Conservation (phyloP, 202 grass and related monocot species). For the Brachypodium distachyon region DNA sequence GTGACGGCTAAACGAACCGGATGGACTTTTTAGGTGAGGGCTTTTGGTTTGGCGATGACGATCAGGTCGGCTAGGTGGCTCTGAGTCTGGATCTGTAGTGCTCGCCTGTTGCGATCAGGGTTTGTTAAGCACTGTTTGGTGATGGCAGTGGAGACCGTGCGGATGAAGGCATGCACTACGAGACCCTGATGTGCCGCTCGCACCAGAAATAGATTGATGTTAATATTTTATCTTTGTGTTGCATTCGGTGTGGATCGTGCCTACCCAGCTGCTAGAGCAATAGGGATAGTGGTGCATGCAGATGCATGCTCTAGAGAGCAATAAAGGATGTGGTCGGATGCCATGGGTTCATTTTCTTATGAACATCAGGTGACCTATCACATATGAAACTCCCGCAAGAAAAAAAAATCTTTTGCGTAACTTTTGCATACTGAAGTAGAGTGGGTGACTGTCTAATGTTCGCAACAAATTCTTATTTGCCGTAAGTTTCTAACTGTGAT, state of each 20-base stretch:
- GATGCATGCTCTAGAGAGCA: background rate
- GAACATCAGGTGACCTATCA: background rate
- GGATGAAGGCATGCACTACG: constrained; percentile 45
- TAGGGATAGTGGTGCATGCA: background rate
- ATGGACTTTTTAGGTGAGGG: constrained; percentile 39
- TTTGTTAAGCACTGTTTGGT: constrained; percentile 40
- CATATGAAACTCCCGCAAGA: background rate
- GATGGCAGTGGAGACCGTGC: constrained; percentile 30
- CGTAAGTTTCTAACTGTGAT: background rate
- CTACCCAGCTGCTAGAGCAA: constrained; percentile 3
- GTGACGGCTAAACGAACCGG: constrained; percentile 45
- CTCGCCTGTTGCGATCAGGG: constrained; percentile 35
- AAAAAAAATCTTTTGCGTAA: background rate
- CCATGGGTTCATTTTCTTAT: background rate
- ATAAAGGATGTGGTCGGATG: background rate
- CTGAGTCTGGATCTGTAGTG: constrained; percentile 3
- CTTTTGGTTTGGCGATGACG: background rate
- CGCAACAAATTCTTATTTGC: background rate
- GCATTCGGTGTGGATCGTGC: background rate
- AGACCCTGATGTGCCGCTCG: constrained; percentile 25
- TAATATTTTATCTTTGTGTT: background rate
- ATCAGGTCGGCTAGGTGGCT: background rate
- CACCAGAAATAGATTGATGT: constrained; percentile 44
- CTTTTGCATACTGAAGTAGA: background rate
- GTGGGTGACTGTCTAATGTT: background rate